Evolutionary conservation across 495 filamentous ascomycete genomes (phyloP), one percentile per base, ranked within the genome.

Genomic region (Penicillium subrubescens): DNA sequence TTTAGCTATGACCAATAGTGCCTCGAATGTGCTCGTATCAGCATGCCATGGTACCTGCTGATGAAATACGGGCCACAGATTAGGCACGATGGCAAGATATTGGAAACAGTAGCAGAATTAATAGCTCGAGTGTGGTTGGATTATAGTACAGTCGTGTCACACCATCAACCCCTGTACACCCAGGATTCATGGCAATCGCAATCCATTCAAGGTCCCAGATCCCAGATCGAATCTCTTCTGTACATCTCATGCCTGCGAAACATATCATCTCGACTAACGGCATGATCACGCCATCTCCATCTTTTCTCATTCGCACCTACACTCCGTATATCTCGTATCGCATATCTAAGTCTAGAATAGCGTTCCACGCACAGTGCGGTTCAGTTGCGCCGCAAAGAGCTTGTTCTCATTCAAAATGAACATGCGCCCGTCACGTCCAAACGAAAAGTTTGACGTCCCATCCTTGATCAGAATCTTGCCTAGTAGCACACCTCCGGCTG

Each of bases 401-500:
- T 72, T 81, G 44, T 81, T 73, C 72, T 82, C 80, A 35, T 74
- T 77, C 27, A 78, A 68, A 53, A 80, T 65, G 54, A 79, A 83
- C 70, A 83, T 73, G 63, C 73, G 71, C 0, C 79, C 79, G 12
- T 77, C 68, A 29, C 66, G 69, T 6, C 80, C 80, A 66, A 83
- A 83, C 15, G 74, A 81, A 53, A 83, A 83, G 57, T 81, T 82
- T 0, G 79, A 74, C 21, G 73, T 72, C 4, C 78, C 77, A 43
- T 65, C 66, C 34, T 75, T 67, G 29, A 81, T 66, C 43, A 73
- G 80, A 27, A 88, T 86, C 73, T 86, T 88, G 19, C 81, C 82
- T 21, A 84, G 68, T 25, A 83, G 76, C 11, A 79, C 83, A 29
- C 87, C 87, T 0, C 81, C 81, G 5, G 83, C 72, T 60, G 83